Evolutionary conservation across 768 basidiomycete genomes (phyloP).

Genomic region (Sporobolomyces pararoseus): DNA sequence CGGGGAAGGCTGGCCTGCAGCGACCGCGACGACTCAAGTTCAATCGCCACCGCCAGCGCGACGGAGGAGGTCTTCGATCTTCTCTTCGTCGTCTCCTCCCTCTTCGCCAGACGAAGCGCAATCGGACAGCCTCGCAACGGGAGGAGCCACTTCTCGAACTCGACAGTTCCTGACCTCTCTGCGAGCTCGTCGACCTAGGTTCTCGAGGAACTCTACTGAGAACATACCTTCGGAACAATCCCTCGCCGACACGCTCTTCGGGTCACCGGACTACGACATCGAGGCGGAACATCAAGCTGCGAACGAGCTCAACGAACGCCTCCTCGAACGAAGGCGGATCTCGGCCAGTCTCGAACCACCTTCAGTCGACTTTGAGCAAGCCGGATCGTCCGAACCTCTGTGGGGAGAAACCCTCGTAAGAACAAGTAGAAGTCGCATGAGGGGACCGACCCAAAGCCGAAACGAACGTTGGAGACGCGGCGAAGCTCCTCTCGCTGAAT

Average conservation of each 20-base stretch:
- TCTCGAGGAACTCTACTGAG: constrained; percentile 10
- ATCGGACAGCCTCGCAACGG: not conserved
- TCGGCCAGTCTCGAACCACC: constrained; percentile 10
- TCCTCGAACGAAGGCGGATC: constrained; percentile 21
- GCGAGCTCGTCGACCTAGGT: constrained; percentile 23
- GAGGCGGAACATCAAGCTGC: constrained; percentile 6
- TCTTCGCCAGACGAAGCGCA: not conserved
- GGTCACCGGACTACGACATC: constrained; percentile 9
- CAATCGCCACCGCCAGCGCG: not conserved
- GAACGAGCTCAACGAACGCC: not conserved
- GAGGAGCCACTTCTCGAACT: constrained; percentile 1
- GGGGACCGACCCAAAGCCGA: constrained; percentile 21
- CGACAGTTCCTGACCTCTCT: constrained; percentile 35
- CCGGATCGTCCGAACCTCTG: not conserved
- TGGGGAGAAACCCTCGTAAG: constrained; percentile 9
- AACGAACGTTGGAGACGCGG: constrained; percentile 35
- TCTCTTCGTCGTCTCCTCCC: not conserved
- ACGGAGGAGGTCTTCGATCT: not conserved
- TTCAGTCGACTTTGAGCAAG: not conserved
- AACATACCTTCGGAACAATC: not conserved
- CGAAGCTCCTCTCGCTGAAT: not conserved
- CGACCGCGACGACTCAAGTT: not conserved
- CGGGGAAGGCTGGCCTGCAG: constrained; percentile 18
- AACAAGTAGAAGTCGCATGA: not conserved
- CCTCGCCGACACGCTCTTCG: not conserved